Base-by-base conservation (phyloP, 2,329 filamentous ascomycete species). In the Tolypocladium ovalisporum region DNA sequence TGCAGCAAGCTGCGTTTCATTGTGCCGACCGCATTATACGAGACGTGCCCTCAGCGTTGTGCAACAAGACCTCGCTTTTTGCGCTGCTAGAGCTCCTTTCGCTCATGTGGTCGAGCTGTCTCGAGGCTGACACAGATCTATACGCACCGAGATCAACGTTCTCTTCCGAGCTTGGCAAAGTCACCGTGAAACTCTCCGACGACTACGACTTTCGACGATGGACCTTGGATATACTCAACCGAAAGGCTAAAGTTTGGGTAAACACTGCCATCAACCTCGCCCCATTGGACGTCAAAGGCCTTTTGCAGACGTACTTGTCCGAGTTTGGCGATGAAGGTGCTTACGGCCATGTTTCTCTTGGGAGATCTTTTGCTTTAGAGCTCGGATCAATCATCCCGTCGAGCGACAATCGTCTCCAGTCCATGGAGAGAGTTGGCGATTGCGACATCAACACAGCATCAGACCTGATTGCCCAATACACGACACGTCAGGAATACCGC, bases 401-500 rank as follows among this genome's bases (percentile, higher is more conserved):
- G 6, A 92, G 88, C 12, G 93, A 99, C 68, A 90, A 95, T 67
- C 84, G 90, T 61, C 79, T 99, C 47, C 86, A 83, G 64, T 92
- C 90, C 8, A 85, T 99, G 54, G 89, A 95, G 63, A 81, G 80
- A 39, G 81, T 89, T 61, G 85, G 87, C 22, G 84, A 87, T 53
- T 83, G 84, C 56, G 84, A 84, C 61, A 87, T 97, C 69, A 96
- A 97, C 69, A 91, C 92, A 13, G 91, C 90, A 0, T 97, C 94
- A 2, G 93, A 97, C 69, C 96, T 99, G 65, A 85, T 99, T 67
- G 91, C 94, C 1, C 93, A 99, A 68, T 99, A 99, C 70, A 97
- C 93, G 4, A 95, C 91, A 32, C 88, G 94, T 40, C 95, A 99
- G 69, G 92, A 96, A 67, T 99, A 99, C 71, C 86, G 92, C 57